Percentiles rank a stretch among this genome's conserved stretches.
Conservation (phyloP, 148 eudicot genomes). For the Diospyros lotus region DNA sequence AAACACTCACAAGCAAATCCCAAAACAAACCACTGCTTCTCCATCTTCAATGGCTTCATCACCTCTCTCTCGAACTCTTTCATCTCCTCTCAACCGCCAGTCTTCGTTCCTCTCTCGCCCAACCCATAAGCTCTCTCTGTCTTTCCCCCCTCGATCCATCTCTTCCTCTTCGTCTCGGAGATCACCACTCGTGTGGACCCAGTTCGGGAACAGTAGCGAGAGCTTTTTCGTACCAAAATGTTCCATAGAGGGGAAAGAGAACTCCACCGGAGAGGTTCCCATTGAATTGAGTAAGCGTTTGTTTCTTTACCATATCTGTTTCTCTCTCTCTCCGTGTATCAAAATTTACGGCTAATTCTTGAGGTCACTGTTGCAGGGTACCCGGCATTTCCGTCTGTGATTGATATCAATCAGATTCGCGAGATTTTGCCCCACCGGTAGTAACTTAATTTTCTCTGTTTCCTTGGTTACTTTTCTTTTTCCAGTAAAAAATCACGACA, state of each 20-base stretch:
- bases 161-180: slow-evolving; percentile 12
- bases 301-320: neutral
- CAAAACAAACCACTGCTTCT: neutral
- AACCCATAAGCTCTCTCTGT: slow-evolving; percentile 5
- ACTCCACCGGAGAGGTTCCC: slow-evolving; percentile 33
- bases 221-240: slow-evolving; percentile 26
- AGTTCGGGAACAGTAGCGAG: slow-evolving; percentile 14
- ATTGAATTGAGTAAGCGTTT: slow-evolving; percentile 61
- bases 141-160: slow-evolving; percentile 14
- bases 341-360: too few species aligned
- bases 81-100: slow-evolving; percentile 30
- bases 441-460: slow-evolving; percentile 7
- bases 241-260: slow-evolving; percentile 25
- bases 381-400: slow-evolving; percentile 80
- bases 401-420: slow-evolving; percentile 91
- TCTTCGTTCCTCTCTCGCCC: slow-evolving; percentile 21
- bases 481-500: neutral
- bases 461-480: neutral
- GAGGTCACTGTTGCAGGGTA: slow-evolving; percentile 34
- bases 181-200: slow-evolving; percentile 38
- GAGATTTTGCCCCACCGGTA: slow-evolving; percentile 91
- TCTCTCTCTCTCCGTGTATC: neutral
- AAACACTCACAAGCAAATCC: neutral
- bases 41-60: slow-evolving; percentile 57
- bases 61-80: slow-evolving; percentile 37